A percentile compares a stretch with the other conserved stretches of the same genome.
phyloP scores from a whole-genome alignment of 371 early-diverging fungal genomes.

The Mortierella sp. region DNA sequence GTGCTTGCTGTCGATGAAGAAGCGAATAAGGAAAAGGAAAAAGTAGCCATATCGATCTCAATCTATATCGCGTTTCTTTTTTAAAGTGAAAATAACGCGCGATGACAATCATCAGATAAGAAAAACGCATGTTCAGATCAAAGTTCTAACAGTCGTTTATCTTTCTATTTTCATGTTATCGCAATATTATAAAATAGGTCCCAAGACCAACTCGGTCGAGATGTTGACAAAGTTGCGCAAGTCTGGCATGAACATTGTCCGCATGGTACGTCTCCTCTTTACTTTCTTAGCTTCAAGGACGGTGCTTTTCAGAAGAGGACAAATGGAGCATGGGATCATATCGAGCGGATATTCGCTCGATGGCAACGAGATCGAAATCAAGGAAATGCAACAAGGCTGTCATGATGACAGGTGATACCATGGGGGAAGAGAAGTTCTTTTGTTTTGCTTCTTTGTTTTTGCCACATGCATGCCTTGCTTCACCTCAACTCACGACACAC shows the following conservation, averaged over 20 bases:
- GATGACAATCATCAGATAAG: background rate
- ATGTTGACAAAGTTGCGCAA: conserved; percentile 88
- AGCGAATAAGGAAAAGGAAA: background rate
- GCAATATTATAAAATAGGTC: conserved; percentile 64
- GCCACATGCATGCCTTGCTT: background rate
- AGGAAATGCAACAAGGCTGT: background rate
- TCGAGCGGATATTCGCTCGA: background rate
- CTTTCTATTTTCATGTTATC: background rate
- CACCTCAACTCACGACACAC: background rate
- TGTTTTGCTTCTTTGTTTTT: background rate
- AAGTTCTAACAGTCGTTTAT: background rate
- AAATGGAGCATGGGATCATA: background rate
- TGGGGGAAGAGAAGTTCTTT: background rate
- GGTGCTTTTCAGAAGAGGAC: background rate
- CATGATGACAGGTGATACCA: background rate
- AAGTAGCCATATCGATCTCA: background rate
- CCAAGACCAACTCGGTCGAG: conserved; percentile 89
- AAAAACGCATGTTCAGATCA: background rate
- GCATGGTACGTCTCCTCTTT: conserved; percentile 70
- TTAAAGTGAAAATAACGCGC: background rate
- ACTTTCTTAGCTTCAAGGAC: background rate
- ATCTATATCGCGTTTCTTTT: background rate
- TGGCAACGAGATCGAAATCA: background rate
- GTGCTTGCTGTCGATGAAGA: background rate
- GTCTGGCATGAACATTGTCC: conserved; percentile 97